These are phyloP conservation scores for Microstegium vimineum DNA, from an alignment of 176 grass and related monocot genomes.

Conservation along the genomic window DNA sequence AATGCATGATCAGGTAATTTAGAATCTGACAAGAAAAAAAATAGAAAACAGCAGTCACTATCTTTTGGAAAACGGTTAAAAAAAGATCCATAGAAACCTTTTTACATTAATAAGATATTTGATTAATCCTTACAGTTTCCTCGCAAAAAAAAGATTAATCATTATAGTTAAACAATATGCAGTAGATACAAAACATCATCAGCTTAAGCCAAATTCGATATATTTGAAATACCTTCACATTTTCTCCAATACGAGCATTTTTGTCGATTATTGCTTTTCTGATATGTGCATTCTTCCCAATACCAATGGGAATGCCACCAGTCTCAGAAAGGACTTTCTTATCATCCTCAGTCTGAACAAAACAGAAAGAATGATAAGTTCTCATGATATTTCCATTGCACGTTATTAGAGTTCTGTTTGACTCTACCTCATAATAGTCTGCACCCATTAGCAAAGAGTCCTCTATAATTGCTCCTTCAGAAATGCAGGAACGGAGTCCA, in stretches of 20 bases:
- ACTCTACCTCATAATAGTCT: conserved; percentile 90
- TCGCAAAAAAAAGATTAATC: too few species aligned
- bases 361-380: conserved; percentile 5
- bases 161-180: not conserved
- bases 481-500: conserved; percentile 90
- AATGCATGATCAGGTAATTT: not conserved
- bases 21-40: not conserved
- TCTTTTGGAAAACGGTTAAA: not conserved
- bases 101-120: not conserved
- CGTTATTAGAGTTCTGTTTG: not conserved
- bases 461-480: conserved; percentile 89
- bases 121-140: not conserved
- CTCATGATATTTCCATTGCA: not conserved
- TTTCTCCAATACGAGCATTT: conserved; percentile 95
- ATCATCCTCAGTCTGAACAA: conserved; percentile 69
- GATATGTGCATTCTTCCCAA: conserved; percentile 85
- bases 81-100: not conserved
- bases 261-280: conserved; percentile 97
- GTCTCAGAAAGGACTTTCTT: conserved; percentile 66
- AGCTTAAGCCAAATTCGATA: not conserved
- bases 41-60: not conserved
- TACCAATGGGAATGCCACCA: conserved; percentile 84
- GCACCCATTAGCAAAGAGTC: conserved; percentile 94
- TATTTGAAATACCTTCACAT: conserved; percentile 66
- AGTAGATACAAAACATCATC: not conserved